phyloP scores from a whole-genome alignment of 257 asterid genomes.

The Penstemon barbatus region DNA sequence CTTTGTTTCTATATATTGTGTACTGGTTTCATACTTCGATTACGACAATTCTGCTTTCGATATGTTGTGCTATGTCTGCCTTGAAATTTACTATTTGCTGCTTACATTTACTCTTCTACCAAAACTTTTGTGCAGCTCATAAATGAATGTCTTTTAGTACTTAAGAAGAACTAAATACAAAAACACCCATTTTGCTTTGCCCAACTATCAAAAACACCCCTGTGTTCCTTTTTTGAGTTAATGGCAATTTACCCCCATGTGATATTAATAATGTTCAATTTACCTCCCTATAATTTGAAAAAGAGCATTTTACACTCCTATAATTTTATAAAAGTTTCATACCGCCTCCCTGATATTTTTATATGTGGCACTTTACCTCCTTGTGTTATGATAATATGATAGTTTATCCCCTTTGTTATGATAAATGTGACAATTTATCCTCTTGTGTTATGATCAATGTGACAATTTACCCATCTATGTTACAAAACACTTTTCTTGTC shows the following conservation, averaged over 20 bases:
- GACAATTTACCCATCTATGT: too few species aligned
- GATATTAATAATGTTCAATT: too few species aligned
- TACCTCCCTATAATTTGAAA: too few species aligned
- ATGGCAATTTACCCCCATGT: not conserved
- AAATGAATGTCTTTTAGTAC: conserved; percentile 8
- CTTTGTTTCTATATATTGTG: not conserved
- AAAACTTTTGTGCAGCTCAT: not conserved
- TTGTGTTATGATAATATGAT: too few species aligned
- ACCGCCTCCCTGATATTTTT: too few species aligned
- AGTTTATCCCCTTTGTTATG: too few species aligned
- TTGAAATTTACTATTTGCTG: conserved; percentile 3
- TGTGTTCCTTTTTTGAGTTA: not conserved
- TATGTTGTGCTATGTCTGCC: conserved; percentile 23
- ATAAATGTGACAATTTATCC: too few species aligned
- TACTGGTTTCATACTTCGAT: not conserved
- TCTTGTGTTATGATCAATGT: too few species aligned
- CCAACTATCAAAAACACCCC: not conserved
- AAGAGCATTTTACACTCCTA: not conserved
- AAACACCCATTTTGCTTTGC: not conserved
- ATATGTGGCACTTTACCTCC: too few species aligned
- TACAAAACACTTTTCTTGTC: too few species aligned
- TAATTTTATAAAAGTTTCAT: too few species aligned
- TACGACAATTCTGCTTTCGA: conserved; percentile 14
- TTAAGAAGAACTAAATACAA: not conserved
- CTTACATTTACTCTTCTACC: conserved; percentile 7